Evolutionary conservation across 106 monocot species (phyloP).

Genomic region (Hemerocallis citrina): DNA sequence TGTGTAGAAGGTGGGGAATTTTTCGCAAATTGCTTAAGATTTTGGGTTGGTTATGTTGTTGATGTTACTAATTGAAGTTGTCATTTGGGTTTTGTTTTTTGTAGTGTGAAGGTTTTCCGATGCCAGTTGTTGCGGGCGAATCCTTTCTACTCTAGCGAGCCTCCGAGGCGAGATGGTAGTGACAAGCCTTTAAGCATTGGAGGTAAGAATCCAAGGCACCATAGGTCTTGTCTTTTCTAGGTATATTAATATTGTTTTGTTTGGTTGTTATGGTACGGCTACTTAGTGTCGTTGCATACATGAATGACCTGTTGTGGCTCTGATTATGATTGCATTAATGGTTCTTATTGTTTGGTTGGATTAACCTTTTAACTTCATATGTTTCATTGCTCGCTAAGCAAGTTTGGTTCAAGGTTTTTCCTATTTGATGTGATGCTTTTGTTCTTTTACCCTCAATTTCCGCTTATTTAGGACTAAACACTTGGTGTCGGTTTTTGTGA

Average conservation of each 20-base stretch:
- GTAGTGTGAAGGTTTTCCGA: slow-evolving; percentile 85
- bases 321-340: no score
- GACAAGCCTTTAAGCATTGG: slow-evolving; percentile 40
- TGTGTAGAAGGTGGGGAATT: slow-evolving; percentile 72
- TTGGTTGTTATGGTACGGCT: no score
- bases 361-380: neutral
- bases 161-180: slow-evolving; percentile 44
- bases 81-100: slow-evolving; percentile 3
- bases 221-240: neutral
- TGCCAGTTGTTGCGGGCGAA: slow-evolving; percentile 71
- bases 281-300: no score
- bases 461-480: no score
- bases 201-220: no score
- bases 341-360: neutral
- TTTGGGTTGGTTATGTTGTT: no score
- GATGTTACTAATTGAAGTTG: no score
- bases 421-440: neutral
- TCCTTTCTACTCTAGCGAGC: slow-evolving; percentile 65
- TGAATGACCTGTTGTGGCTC: no score
- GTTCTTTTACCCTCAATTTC: no score
- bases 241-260: neutral
- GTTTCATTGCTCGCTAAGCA: neutral
- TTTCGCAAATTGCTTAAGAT: no score
- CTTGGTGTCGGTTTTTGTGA: no score
- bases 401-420: neutral